Percentiles rank a stretch among this genome's conserved stretches.
Evolutionary conservation across 2,329 filamentous ascomycete species (phyloP).

Genomic region (Cephalotrichum gorgonifer): DNA sequence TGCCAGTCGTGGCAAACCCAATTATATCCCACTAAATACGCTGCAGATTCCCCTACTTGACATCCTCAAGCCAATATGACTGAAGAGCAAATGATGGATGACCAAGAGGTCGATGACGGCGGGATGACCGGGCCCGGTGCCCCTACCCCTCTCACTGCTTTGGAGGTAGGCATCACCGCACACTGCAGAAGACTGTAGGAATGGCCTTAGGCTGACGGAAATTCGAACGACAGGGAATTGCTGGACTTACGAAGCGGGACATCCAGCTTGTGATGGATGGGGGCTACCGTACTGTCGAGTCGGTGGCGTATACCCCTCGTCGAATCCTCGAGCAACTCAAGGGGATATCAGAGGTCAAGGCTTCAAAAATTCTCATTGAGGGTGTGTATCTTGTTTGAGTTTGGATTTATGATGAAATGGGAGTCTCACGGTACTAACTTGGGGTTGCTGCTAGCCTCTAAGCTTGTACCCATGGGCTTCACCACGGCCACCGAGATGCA

Average conservation of each 20-base stretch:
- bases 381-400: conserved; percentile 38
- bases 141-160: conserved; percentile 74
- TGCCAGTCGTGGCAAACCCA: too few species aligned
- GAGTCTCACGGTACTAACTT: conserved; percentile 1
- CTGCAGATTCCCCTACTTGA: too few species aligned
- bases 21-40: too few species aligned
- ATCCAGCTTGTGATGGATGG: conserved; percentile 88
- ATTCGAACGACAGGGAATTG: conserved; percentile 53
- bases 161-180: conserved; percentile 56
- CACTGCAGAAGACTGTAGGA: not conserved
- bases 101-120: conserved; percentile 53
- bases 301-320: conserved; percentile 82
- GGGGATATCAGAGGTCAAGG: conserved; percentile 95
- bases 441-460: conserved; percentile 58
- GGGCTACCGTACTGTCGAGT: conserved; percentile 90
- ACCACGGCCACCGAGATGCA: conserved; percentile 99
- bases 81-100: conserved; percentile 52
- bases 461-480: conserved; percentile 96
- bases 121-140: conserved; percentile 75
- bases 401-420: conserved; percentile 7
- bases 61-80: conserved; percentile 25
- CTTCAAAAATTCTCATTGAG: conserved; percentile 80
- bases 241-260: conserved; percentile 86
- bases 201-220: not conserved
- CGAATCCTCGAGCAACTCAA: conserved; percentile 89